phyloP scores from a whole-genome alignment of 2,329 filamentous ascomycete genomes.

The Fusarium falciforme region DNA sequence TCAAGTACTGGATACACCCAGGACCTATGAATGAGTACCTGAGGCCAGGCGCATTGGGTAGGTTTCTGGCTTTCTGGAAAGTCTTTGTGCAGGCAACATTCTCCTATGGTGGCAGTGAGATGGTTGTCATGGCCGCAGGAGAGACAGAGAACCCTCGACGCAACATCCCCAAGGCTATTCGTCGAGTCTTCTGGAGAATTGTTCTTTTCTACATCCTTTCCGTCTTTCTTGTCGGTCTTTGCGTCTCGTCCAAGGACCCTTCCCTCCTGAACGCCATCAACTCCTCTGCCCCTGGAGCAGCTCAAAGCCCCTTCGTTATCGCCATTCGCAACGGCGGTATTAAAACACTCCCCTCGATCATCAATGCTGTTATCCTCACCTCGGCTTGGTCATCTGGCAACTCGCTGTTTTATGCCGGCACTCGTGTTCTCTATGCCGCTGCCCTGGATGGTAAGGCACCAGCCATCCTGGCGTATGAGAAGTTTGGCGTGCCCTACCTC shows the following conservation, averaged over 20 bases:
- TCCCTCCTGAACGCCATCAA: constrained; percentile 68
- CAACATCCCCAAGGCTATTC: constrained; percentile 74
- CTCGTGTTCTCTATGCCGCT: constrained; percentile 76
- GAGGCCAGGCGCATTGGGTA: constrained; percentile 60
- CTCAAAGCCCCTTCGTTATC: constrained; percentile 69
- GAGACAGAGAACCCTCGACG: constrained; percentile 73
- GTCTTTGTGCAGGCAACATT: constrained; percentile 69
- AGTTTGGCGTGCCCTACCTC: constrained; percentile 25
- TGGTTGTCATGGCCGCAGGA: constrained; percentile 72
- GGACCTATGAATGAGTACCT: constrained; percentile 61
- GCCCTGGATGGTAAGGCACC: constrained; percentile 72
- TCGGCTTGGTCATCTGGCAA: constrained; percentile 73
- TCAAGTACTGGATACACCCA: constrained; percentile 52
- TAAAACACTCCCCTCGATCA: constrained; percentile 69
- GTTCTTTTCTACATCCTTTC: constrained; percentile 73
- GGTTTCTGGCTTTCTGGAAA: constrained; percentile 70
- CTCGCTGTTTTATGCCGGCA: constrained; percentile 73
- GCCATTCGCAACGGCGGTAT: constrained; percentile 77
- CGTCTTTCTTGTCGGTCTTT: constrained; percentile 69
- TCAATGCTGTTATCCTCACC: constrained; percentile 76
- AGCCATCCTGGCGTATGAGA: constrained; percentile 7
- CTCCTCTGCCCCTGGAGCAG: constrained; percentile 56
- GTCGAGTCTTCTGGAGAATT: constrained; percentile 71
- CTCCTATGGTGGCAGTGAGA: constrained; percentile 72
- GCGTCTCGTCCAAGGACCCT: constrained; percentile 73